These are phyloP conservation scores for Aspergillus ochraceus DNA, from an alignment of 2,329 filamentous ascomycete genomes.

Conservation along the genomic window DNA sequence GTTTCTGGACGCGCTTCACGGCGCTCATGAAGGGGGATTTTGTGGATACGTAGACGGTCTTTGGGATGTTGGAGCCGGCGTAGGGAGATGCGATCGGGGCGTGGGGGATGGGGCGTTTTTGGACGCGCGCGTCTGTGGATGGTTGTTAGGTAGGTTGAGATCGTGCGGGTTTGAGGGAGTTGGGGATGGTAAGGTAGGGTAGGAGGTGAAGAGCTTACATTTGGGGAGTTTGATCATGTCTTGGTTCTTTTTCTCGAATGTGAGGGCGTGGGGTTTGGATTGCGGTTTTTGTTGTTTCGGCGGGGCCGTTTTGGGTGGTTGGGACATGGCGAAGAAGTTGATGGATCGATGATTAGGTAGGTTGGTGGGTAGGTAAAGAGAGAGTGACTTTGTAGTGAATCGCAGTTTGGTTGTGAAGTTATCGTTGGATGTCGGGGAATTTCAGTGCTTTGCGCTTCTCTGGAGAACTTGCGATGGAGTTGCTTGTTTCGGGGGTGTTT, in stretches of 20 bases:
- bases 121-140: slow-evolving; percentile 47
- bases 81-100: slow-evolving; percentile 56
- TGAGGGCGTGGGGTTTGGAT: slow-evolving; percentile 15
- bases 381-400: neutral
- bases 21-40: slow-evolving; percentile 59
- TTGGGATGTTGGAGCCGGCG: slow-evolving; percentile 48
- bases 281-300: neutral
- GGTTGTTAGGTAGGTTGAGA: slow-evolving; percentile 6
- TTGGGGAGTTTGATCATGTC: slow-evolving; percentile 37
- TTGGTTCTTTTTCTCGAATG: slow-evolving; percentile 43
- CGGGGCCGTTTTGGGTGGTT: neutral
- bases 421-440: neutral
- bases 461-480: neutral
- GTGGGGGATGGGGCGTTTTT: slow-evolving; percentile 60
- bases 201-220: slow-evolving; percentile 21
- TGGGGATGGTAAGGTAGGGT: neutral
- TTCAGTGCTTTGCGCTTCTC: neutral
- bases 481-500: neutral
- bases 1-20: slow-evolving; percentile 59
- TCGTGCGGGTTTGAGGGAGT: neutral
- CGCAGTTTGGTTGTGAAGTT: neutral
- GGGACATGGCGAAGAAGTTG: neutral
- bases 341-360: no score
- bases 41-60: slow-evolving; percentile 58
- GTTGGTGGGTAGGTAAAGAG: no score